Conservation (phyloP, 2,329 filamentous ascomycete genomes). For the Monilinia laxa region DNA sequence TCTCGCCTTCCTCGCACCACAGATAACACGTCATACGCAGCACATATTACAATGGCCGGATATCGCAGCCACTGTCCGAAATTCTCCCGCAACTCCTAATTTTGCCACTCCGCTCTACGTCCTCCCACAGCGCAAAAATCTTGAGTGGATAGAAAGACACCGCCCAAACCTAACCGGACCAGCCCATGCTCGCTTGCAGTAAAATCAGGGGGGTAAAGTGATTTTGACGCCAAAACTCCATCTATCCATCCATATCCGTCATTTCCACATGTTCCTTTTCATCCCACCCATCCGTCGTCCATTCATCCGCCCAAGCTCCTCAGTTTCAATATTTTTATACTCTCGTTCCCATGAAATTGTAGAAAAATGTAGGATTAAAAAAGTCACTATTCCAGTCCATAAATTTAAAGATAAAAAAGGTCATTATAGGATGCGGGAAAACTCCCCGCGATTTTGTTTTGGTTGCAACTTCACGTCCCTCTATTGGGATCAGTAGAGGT, state of each 20-base stretch:
- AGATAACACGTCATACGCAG: not conserved
- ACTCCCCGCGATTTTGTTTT: not conserved
- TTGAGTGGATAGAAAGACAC: not conserved
- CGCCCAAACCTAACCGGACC: conserved; percentile 4
- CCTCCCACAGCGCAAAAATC: not conserved
- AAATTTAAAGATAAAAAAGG: not conserved
- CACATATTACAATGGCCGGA: conserved; percentile 1
- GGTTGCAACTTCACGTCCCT: not conserved
- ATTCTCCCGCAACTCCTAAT: not conserved
- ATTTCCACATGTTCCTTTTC: conserved; percentile 14
- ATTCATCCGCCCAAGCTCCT: not conserved
- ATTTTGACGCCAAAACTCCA: conserved; percentile 13
- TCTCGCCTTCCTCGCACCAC: not conserved
- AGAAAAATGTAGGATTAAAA: not conserved
- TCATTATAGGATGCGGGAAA: not conserved
- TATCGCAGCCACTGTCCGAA: not conserved
- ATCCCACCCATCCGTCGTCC: conserved; percentile 4
- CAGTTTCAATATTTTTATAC: not conserved
- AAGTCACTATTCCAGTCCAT: not conserved
- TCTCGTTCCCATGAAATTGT: not conserved
- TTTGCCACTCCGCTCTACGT: conserved; percentile 7
- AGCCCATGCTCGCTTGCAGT: conserved; percentile 4
- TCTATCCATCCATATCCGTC: conserved; percentile 16
- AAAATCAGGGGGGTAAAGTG: not conserved
- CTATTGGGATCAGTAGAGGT: not conserved